phyloP scores from a whole-genome alignment of 352 stramenopile species.

The Saprolegnia parasitica region DNA sequence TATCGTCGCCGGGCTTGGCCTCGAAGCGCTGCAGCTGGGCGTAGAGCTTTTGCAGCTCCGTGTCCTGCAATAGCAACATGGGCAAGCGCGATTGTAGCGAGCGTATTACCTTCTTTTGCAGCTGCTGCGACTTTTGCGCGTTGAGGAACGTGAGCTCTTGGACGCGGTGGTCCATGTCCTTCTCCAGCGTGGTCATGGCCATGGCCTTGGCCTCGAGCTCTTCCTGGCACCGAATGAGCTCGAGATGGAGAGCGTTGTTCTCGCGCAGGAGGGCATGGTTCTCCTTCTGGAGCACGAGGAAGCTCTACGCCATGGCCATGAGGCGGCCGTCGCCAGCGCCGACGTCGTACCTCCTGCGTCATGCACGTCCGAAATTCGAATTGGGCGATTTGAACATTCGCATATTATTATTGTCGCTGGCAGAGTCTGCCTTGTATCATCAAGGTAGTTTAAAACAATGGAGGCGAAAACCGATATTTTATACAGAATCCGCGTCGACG shows the following conservation, averaged over 20 bases:
- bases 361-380: background rate
- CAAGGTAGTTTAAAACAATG: no score
- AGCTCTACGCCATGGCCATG: slow-evolving; percentile 19
- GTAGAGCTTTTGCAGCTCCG: slow-evolving; percentile 58
- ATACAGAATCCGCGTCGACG: no score
- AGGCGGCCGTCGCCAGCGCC: background rate
- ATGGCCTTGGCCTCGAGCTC: slow-evolving; percentile 17
- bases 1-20: slow-evolving; percentile 30
- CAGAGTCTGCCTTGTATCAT: no score
- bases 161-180: slow-evolving; percentile 66
- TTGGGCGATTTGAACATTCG: background rate
- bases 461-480: no score
- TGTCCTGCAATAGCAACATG: slow-evolving; percentile 38
- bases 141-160: slow-evolving; percentile 68
- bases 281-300: slow-evolving; percentile 25
- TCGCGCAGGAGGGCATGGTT: slow-evolving; percentile 26
- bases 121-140: slow-evolving; percentile 48
- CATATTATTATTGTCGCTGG: background rate
- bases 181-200: slow-evolving; percentile 38
- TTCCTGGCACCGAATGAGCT: slow-evolving; percentile 27
- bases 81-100: background rate
- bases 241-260: slow-evolving; percentile 26
- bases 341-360: slow-evolving; percentile 5
- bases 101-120: slow-evolving; percentile 45
- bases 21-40: slow-evolving; percentile 56